Evolutionary conservation across 352 stramenopile genomes (phyloP).

Genomic region (Nannochloropsis limnetica): DNA sequence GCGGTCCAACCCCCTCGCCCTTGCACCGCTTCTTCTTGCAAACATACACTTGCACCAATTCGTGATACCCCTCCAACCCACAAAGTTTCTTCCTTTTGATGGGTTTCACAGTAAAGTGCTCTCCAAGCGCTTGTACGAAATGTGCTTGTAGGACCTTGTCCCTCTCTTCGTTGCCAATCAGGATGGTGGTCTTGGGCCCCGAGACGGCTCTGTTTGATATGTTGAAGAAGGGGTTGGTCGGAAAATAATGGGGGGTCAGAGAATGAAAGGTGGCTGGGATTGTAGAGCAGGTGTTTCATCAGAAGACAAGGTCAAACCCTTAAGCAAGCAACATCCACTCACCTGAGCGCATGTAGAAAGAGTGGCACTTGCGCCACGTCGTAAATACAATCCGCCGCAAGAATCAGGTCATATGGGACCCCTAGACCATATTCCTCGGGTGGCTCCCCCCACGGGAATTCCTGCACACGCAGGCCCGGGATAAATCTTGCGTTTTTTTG

Average conservation of each 20-base stretch:
- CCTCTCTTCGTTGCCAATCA: neutral
- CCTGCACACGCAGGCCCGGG: neutral
- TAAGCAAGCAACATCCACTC: no score
- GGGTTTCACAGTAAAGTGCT: neutral
- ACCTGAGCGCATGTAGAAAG: neutral
- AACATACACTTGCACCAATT: neutral
- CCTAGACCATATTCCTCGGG: neutral
- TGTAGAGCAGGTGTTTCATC: no score
- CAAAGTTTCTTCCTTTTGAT: neutral
- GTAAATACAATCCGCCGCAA: conserved; percentile 8
- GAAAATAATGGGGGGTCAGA: no score
- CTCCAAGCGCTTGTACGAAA: neutral
- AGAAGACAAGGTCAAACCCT: no score
- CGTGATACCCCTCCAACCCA: neutral
- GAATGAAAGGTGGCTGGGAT: no score
- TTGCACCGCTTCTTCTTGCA: neutral
- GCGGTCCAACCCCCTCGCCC: neutral
- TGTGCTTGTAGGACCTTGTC: neutral
- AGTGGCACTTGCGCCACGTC: neutral
- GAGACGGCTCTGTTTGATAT: neutral
- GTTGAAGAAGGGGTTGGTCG: no score
- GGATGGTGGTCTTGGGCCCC: neutral
- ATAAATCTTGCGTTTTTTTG: neutral
- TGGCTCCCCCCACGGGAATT: neutral
- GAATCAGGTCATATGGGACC: neutral